Evolutionary conservation across 345 rosid genomes (phyloP).

Genomic region (Dovyalis caffra): DNA sequence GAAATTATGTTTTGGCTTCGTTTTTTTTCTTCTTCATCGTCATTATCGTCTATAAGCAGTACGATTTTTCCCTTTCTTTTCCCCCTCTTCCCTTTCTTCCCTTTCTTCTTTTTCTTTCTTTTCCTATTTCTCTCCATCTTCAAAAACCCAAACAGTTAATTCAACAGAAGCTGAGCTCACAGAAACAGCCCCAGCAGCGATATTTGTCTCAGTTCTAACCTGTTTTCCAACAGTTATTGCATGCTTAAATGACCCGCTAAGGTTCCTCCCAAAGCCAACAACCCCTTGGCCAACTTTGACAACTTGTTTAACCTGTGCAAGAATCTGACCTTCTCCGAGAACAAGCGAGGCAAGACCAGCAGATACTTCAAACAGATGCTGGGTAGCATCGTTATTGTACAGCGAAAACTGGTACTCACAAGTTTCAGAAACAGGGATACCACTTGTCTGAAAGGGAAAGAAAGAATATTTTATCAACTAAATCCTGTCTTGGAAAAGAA

Average conservation of each 20-base stretch:
- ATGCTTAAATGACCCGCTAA: slow-evolving; percentile 48
- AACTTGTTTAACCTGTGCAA: slow-evolving; percentile 56
- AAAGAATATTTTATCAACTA: slow-evolving; percentile 4
- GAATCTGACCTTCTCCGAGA: slow-evolving; percentile 52
- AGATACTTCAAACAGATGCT: slow-evolving; percentile 86
- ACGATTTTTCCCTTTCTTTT: too few species aligned
- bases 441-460: slow-evolving; percentile 48
- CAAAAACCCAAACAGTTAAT: too few species aligned
- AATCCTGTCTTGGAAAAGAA: too few species aligned
- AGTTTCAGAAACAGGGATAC: slow-evolving; percentile 46
- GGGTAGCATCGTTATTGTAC: slow-evolving; percentile 84
- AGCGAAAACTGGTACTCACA: slow-evolving; percentile 76
- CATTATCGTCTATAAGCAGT: too few species aligned
- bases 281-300: slow-evolving; percentile 54
- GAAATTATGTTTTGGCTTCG: too few species aligned
- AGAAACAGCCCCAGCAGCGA: slow-evolving; percentile 49
- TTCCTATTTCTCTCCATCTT: too few species aligned
- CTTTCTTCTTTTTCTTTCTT: too few species aligned
- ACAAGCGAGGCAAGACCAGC: slow-evolving; percentile 76
- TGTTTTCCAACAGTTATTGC: slow-evolving; percentile 50
- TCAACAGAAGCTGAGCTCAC: slow-evolving; percentile 56
- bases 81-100: too few species aligned
- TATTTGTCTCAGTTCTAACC: slow-evolving; percentile 50
- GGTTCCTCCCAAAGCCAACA: slow-evolving; percentile 49
- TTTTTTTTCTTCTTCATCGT: too few species aligned